A percentile compares a stretch with the other conserved stretches of the same genome.
Conservation (phyloP, 345 rosid genomes). For the Salix exigua region DNA sequence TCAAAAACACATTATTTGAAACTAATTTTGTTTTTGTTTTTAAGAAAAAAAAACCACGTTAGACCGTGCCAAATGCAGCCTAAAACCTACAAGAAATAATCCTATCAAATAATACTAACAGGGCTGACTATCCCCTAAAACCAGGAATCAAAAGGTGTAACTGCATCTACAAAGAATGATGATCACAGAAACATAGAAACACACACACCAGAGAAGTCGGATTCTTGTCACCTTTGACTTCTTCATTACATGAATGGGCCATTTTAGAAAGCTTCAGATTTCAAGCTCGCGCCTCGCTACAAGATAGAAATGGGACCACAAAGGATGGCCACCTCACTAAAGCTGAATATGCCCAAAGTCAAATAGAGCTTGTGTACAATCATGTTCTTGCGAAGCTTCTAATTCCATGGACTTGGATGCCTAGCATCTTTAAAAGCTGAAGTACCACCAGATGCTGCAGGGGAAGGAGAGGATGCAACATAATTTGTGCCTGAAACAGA, state of each 20-base stretch:
- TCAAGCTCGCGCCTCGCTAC: not conserved
- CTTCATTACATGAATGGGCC: not conserved
- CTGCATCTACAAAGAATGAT: not conserved
- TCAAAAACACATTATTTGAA: too few species aligned
- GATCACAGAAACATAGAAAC: too few species aligned
- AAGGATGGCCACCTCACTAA: not conserved
- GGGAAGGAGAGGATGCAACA: conserved; percentile 80
- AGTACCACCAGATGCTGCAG: conserved; percentile 91
- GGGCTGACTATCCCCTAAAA: not conserved
- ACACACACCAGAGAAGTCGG: too few species aligned
- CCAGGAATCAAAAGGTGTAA: not conserved
- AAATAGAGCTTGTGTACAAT: not conserved
- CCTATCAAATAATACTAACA: too few species aligned
- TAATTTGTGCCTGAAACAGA: conserved; percentile 82
- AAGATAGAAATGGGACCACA: not conserved
- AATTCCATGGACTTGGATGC: conserved; percentile 82
- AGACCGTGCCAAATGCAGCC: too few species aligned
- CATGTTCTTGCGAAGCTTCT: conserved; percentile 9
- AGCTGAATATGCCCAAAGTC: not conserved
- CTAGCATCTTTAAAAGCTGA: conserved; percentile 70
- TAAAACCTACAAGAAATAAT: too few species aligned
- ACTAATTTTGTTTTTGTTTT: too few species aligned
- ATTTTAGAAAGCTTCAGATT: not conserved
- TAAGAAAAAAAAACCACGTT: too few species aligned
- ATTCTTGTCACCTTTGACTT: not conserved